Conservation (phyloP, 306 rosid genomes). For the Vigna hirtella region DNA sequence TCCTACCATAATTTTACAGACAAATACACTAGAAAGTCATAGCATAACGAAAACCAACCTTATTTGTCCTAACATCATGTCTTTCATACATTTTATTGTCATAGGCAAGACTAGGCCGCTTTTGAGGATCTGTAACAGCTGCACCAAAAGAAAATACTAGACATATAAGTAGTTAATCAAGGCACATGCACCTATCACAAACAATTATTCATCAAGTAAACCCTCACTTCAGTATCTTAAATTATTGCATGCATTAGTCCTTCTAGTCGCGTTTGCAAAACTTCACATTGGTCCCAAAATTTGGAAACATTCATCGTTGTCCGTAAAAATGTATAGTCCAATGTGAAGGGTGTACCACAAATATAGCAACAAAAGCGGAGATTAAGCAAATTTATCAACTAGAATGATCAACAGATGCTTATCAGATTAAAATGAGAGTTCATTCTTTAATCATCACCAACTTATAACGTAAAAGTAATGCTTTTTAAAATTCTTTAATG, state of each 20-base stretch:
- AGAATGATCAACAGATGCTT: not conserved
- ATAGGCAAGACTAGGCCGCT: slow-evolving; percentile 68
- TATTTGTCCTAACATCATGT: slow-evolving; percentile 72
- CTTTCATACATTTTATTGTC: slow-evolving; percentile 77
- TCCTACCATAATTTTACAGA: slow-evolving; percentile 10
- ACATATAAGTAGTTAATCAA: slow-evolving; percentile 45
- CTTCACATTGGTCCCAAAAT: not conserved
- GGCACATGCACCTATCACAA: slow-evolving; percentile 13
- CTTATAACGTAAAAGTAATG: slow-evolving; percentile 7
- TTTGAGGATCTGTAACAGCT: slow-evolving; percentile 79
- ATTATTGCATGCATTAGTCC: not conserved
- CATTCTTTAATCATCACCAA: slow-evolving; percentile 13
- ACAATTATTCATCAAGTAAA: slow-evolving; percentile 5
- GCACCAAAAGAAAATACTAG: slow-evolving; percentile 47
- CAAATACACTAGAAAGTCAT: slow-evolving; percentile 32
- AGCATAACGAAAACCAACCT: slow-evolving; percentile 64
- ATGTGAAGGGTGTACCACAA: not conserved
- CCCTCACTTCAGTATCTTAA: not conserved
- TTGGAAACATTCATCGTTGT: not conserved
- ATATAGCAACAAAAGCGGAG: not conserved
- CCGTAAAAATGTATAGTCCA: not conserved
- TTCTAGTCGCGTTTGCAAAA: not conserved
- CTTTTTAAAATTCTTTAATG: not conserved
- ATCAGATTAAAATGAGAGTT: not conserved
- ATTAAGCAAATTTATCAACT: not conserved